Evolutionary conservation across 352 stramenopile species (phyloP).

Genomic region (Phytopythium cucurbitacearum): DNA sequence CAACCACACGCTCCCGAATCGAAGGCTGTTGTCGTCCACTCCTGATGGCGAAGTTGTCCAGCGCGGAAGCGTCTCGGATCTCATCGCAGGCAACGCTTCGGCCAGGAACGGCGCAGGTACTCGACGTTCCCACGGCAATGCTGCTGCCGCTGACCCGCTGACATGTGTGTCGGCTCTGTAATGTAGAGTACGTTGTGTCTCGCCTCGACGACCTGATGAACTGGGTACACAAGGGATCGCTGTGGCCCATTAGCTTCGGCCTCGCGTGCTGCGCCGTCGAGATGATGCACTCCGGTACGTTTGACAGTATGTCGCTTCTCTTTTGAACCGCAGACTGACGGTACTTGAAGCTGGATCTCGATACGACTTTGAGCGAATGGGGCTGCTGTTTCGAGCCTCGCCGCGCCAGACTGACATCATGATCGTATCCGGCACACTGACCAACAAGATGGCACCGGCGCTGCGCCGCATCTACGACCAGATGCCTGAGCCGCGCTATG

Average conservation of each 20-base stretch:
- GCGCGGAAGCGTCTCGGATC: slow-evolving; percentile 66
- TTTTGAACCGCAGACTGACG: background rate
- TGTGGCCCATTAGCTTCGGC: slow-evolving; percentile 99
- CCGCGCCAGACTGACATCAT: slow-evolving; percentile 97
- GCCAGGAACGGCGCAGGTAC: slow-evolving; percentile 77
- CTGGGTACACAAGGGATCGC: slow-evolving; percentile 94
- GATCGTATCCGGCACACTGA: slow-evolving; percentile 98
- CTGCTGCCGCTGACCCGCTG: background rate
- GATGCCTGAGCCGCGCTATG: slow-evolving; percentile 98
- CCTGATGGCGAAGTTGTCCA: slow-evolving; percentile 27
- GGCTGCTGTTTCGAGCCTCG: slow-evolving; percentile 96
- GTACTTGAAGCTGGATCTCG: slow-evolving; percentile 39
- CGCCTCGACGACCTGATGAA: slow-evolving; percentile 98
- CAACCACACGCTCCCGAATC: no score
- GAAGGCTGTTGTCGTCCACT: slow-evolving; percentile 7
- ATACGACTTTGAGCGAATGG: slow-evolving; percentile 98
- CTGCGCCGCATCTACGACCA: slow-evolving; percentile 97
- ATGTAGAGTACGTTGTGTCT: slow-evolving; percentile 95
- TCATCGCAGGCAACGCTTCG: slow-evolving; percentile 58
- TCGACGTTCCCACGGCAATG: slow-evolving; percentile 6
- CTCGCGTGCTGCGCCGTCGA: slow-evolving; percentile 99
- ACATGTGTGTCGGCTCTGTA: slow-evolving; percentile 1
- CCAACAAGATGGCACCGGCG: slow-evolving; percentile 99
- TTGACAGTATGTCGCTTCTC: no score
- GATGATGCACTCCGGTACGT: slow-evolving; percentile 96